Percentiles rank a stretch among this genome's conserved stretches.
These are phyloP conservation scores for Acanthamoeba culbertsoni DNA, from an alignment of 208 protist genomes.

Conservation along the genomic window DNA sequence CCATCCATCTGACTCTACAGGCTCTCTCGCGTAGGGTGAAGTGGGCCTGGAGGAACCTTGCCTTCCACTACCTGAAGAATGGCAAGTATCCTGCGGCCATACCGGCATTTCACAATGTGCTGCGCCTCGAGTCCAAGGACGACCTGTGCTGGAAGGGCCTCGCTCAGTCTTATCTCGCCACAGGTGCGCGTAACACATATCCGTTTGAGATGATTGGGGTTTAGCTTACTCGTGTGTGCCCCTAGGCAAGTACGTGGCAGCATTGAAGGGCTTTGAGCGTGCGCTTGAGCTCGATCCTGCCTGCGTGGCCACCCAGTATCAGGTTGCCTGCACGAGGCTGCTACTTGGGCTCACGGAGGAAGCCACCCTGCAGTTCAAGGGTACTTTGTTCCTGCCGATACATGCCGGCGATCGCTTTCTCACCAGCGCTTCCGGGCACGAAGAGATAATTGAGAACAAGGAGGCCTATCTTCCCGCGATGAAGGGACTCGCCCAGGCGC, in stretches of 20 bases:
- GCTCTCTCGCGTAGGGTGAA: neutral
- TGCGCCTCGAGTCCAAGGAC: neutral
- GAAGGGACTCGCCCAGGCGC: slow-evolving; percentile 27
- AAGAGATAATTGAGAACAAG: neutral
- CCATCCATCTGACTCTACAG: neutral
- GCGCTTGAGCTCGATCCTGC: slow-evolving; percentile 27
- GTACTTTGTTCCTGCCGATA: neutral
- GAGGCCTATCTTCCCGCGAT: neutral
- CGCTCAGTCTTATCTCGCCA: slow-evolving; percentile 1
- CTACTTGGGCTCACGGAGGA: slow-evolving; percentile 6
- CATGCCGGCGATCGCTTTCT: neutral
- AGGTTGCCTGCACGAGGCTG: slow-evolving; percentile 6
- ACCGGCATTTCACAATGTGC: slow-evolving; percentile 32
- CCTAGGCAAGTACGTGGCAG: slow-evolving; percentile 44
- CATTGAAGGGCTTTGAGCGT: slow-evolving; percentile 25
- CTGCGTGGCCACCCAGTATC: neutral
- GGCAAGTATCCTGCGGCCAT: neutral
- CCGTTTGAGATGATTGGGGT: neutral
- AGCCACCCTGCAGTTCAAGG: slow-evolving; percentile 1
- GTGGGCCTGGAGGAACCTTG: slow-evolving; percentile 35
- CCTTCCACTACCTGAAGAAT: neutral
- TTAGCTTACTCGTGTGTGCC: neutral
- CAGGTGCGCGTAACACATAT: neutral
- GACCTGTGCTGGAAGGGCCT: slow-evolving; percentile 49
- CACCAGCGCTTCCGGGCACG: neutral